These are phyloP conservation scores for Leptodermis oblonga DNA, from an alignment of 257 asterid genomes.

Conservation along the genomic window DNA sequence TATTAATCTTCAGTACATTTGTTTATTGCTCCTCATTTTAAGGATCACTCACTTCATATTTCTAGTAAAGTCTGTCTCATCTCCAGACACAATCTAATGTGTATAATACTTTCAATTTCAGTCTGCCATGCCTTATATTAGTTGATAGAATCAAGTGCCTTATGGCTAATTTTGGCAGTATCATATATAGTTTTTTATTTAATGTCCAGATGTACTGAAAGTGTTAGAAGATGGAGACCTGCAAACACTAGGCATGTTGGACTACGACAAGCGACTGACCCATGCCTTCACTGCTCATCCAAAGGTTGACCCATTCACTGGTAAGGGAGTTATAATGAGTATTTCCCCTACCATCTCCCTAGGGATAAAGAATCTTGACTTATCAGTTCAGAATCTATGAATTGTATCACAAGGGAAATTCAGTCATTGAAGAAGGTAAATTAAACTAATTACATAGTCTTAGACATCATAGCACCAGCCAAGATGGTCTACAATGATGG, in stretches of 20 bases:
- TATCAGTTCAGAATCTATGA: not conserved
- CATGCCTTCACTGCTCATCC: conserved; percentile 99
- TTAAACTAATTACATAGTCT: not conserved
- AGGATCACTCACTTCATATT: not conserved
- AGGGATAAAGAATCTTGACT: not conserved
- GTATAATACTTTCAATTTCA: not conserved
- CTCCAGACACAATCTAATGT: not conserved
- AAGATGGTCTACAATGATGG: not conserved
- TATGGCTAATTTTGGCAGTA: not conserved
- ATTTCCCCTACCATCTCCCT: not conserved
- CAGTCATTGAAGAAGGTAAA: not conserved
- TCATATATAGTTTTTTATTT: conserved; percentile 11
- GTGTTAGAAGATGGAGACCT: conserved; percentile 97
- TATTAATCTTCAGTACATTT: not conserved
- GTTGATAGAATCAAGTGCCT: not conserved
- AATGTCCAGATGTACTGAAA: conserved; percentile 61
- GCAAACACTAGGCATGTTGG: conserved; percentile 88
- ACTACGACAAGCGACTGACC: conserved; percentile 78
- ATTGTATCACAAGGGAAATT: not conserved
- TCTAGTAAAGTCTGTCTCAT: not conserved
- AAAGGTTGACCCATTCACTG: conserved; percentile 88
- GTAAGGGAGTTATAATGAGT: conserved; percentile 31
- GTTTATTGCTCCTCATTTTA: conserved; percentile 6
- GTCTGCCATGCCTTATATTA: not conserved
- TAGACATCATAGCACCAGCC: not conserved